Percentiles rank a stretch among this genome's conserved stretches.
These are phyloP conservation scores for Marasmius sp. DNA, from an alignment of 1,284 basidiomycete genomes.

Conservation along the genomic window DNA sequence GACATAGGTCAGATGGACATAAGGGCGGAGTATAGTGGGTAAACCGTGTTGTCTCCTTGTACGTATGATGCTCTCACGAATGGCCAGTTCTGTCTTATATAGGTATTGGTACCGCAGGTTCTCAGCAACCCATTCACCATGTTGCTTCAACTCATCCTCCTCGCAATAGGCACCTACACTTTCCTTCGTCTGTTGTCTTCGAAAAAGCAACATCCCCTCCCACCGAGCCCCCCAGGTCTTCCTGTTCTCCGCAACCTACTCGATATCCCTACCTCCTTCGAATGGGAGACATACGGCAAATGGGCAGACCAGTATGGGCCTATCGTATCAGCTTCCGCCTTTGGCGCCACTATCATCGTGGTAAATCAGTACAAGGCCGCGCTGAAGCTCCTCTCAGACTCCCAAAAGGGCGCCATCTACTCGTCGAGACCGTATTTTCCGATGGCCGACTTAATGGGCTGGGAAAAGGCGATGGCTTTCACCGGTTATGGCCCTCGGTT, in stretches of 20 bases:
- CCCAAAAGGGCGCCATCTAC: background rate
- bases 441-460: slow-evolving; percentile 12
- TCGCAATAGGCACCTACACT: background rate
- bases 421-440: slow-evolving; percentile 5
- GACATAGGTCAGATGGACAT: too few species aligned
- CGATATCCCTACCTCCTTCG: slow-evolving; percentile 5
- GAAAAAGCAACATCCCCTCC: slow-evolving; percentile 8
- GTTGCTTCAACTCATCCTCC: background rate
- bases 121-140: background rate
- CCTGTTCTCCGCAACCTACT: slow-evolving; percentile 16
- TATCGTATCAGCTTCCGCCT: slow-evolving; percentile 7
- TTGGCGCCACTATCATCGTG: slow-evolving; percentile 6
- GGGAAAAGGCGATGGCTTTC: slow-evolving; percentile 10
- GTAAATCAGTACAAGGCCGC: slow-evolving; percentile 7
- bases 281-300: slow-evolving; percentile 12
- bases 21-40: too few species aligned
- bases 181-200: background rate
- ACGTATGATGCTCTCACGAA: too few species aligned
- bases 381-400: background rate
- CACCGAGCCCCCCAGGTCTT: slow-evolving; percentile 14
- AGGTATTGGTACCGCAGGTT: background rate
- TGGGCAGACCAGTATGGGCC: slow-evolving; percentile 10
- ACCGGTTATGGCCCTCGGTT: slow-evolving; percentile 10
- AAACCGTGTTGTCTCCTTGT: too few species aligned
- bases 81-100: background rate